Evolutionary conservation across 305 asterid genomes (phyloP), one percentile per base, ranked within the genome.

Genomic region (Plantago coronopus): DNA sequence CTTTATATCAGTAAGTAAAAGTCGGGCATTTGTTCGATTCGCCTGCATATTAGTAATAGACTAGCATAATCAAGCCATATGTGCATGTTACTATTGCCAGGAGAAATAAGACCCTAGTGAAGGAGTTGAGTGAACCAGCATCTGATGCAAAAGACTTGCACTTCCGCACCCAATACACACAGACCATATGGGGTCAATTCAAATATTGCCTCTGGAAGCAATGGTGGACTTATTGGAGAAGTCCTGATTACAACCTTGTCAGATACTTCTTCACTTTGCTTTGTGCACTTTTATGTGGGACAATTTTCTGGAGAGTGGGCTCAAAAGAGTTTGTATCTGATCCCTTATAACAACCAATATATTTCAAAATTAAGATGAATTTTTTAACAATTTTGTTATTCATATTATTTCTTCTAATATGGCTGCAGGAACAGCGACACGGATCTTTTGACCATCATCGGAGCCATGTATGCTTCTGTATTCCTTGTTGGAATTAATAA

Each of bases 391-490:
- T 44, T 14, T 58, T 73, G 14, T 66, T n/a, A n/a, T n/a, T 37
- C 10, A 55, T 23, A n/a, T 31, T 59, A 45, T 47, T 51, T 48
- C 42, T 61, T 23, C 22, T 71, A 49, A 29, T 62, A 14, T 37
- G 13, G 22, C 18, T 69, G 11, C 79, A 91, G 98, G 70, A 68
- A 34, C 16, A 73, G 64, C 42, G 83, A 75, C 37, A 31, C 72
- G 0, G 89, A 93, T 73, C 83, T 93, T 29, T 67, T 85, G 77
- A 89, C 91, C 2, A 57, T 93, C 64, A 81, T 85, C 6, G 99
- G 99, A 62, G 95, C 96, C 15, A 83, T 93, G 96, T 93, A 81
- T 59, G 77, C 84, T 17, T 76, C 97, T 14, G 95, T 87, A 2
- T 58, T 89, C 62, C 85, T 89, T 45, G 84, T 85, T 31, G 99